A percentile compares a stretch with the other conserved stretches of the same genome.
Conservation (phyloP, 2,329 filamentous ascomycete species). For the Lachnellula hyalina region DNA sequence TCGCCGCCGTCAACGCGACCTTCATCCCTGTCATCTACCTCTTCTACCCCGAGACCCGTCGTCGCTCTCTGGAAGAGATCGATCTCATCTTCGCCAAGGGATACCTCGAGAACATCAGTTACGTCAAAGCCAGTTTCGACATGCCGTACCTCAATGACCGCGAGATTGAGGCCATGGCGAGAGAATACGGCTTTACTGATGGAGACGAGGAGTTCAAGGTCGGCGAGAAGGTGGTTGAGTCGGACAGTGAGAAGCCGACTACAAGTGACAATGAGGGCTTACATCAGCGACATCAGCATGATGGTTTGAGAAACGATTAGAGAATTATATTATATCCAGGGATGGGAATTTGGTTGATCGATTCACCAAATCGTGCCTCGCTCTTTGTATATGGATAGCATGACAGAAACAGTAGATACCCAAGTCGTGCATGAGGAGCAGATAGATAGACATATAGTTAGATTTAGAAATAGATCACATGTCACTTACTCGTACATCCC, state of each 20-base stretch:
- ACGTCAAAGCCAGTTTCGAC: constrained; percentile 52
- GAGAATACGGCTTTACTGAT: constrained; percentile 26
- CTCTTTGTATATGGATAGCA: too few relatives aligned
- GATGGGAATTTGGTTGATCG: too few relatives aligned
- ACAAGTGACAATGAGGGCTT: constrained; percentile 7
- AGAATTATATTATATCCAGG: neutral
- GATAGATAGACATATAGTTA: too few relatives aligned
- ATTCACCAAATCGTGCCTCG: too few relatives aligned
- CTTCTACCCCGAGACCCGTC: constrained; percentile 45
- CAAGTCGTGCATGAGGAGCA: too few relatives aligned
- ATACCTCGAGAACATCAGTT: constrained; percentile 52
- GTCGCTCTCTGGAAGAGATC: constrained; percentile 60
- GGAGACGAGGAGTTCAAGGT: constrained; percentile 26
- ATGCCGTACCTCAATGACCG: constrained; percentile 47
- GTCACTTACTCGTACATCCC: too few relatives aligned
- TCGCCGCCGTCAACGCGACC: constrained; percentile 33
- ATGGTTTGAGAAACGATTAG: constrained; percentile 14
- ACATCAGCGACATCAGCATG: constrained; percentile 3
- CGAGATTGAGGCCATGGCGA: constrained; percentile 42
- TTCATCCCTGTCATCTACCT: constrained; percentile 37
- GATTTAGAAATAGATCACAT: too few relatives aligned
- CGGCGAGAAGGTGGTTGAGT: constrained; percentile 13
- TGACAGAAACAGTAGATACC: too few relatives aligned
- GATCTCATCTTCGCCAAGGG: constrained; percentile 63
- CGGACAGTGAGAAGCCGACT: constrained; percentile 3